These are phyloP conservation scores for Erodium texanum DNA, from an alignment of 441 rosid genomes.

Conservation along the genomic window DNA sequence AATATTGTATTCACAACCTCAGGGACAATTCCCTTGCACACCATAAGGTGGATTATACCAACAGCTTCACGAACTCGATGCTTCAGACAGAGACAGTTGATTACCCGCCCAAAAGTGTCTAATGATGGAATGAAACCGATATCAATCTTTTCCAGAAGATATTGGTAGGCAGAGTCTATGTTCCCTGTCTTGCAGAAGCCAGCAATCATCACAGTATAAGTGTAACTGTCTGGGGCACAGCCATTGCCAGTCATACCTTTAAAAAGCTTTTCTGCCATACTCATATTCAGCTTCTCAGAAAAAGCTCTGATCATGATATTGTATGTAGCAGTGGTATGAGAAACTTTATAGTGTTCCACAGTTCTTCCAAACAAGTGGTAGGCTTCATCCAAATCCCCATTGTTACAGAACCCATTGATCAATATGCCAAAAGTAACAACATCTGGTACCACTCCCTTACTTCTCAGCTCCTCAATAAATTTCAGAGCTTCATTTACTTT, in stretches of 20 bases:
- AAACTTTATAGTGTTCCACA: constrained; percentile 42
- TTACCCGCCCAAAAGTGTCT: constrained; percentile 64
- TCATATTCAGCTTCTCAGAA: constrained; percentile 50
- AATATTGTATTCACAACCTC: constrained; percentile 63
- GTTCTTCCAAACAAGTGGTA: constrained; percentile 47
- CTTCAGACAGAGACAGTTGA: constrained; percentile 74
- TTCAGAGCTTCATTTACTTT: constrained; percentile 57
- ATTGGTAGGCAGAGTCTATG: constrained; percentile 44
- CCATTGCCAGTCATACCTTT: constrained; percentile 50
- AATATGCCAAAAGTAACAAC: constrained; percentile 56
- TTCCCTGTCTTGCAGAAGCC: constrained; percentile 77
- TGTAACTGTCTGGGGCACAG: constrained; percentile 55
- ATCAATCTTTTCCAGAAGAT: constrained; percentile 48
- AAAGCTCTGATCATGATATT: constrained; percentile 73
- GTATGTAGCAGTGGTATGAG: constrained; percentile 53
- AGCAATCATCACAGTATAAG: constrained; percentile 70
- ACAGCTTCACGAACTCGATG: constrained; percentile 67
- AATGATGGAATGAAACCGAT: constrained; percentile 61
- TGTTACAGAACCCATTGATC: constrained; percentile 57
- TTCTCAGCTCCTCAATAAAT: constrained; percentile 48
- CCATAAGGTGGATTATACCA: constrained; percentile 62
- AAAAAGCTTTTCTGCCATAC: constrained; percentile 57
- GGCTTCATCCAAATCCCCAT: constrained; percentile 61
- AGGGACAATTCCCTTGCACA: constrained; percentile 59
- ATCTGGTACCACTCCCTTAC: constrained; percentile 53